These are phyloP conservation scores for Guillardia theta DNA, from an alignment of 78 protist species.

Conservation along the genomic window DNA sequence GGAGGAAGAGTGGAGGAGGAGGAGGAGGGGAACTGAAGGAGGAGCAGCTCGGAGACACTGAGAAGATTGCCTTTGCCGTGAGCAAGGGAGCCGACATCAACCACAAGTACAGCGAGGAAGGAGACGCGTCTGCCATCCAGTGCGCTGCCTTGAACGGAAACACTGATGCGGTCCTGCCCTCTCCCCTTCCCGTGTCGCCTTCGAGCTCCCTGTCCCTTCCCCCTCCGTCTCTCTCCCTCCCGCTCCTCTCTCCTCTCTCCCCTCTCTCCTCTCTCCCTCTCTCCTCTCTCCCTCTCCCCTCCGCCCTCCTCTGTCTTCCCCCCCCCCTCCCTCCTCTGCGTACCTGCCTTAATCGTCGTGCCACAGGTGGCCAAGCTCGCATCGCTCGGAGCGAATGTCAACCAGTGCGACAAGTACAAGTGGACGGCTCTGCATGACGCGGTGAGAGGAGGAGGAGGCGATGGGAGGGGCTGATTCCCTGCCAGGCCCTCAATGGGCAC, in stretches of 20 bases:
- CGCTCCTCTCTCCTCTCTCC: too few relatives aligned
- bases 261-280: too few relatives aligned
- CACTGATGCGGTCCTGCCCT: constrained; percentile 13
- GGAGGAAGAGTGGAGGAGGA: too few relatives aligned
- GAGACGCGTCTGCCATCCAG: background rate
- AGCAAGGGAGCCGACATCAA: background rate
- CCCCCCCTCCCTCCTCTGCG: too few relatives aligned
- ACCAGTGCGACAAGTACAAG: background rate
- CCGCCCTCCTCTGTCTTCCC: too few relatives aligned
- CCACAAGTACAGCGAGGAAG: background rate
- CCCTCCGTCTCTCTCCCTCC: too few relatives aligned
- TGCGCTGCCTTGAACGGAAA: background rate
- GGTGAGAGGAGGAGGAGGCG: background rate
- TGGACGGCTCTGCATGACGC: constrained; percentile 24
- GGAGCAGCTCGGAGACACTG: too few relatives aligned
- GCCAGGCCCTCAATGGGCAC: background rate
- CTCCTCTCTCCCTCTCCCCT: too few relatives aligned
- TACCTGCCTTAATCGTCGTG: too few relatives aligned
- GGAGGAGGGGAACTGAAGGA: too few relatives aligned
- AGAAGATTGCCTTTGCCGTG: background rate
- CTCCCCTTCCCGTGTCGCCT: too few relatives aligned
- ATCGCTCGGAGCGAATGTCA: background rate
- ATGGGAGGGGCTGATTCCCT: background rate
- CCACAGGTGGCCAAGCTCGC: background rate
- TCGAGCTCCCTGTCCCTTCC: too few relatives aligned